These are phyloP conservation scores for Pyrus betulifolia DNA, from an alignment of 306 rosid genomes.

Conservation along the genomic window DNA sequence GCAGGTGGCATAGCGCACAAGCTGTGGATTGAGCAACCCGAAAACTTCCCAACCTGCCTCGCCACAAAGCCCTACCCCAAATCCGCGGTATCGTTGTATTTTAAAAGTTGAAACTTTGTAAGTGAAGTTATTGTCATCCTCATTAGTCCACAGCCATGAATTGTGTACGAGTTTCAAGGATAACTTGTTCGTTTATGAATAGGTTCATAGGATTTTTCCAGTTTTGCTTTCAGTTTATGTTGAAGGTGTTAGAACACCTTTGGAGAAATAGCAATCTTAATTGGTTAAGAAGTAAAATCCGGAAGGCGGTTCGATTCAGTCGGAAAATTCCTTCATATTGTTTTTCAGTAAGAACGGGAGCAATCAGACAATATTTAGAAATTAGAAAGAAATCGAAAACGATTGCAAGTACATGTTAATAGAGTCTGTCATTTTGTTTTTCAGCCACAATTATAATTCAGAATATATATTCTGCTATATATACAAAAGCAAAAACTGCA, in stretches of 20 bases:
- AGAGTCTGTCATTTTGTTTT: background rate
- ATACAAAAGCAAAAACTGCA: background rate
- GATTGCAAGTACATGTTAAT: background rate
- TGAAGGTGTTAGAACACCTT: background rate
- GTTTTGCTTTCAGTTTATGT: background rate
- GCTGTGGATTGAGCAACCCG: slow-evolving; percentile 84
- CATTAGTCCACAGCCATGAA: background rate
- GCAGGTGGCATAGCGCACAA: slow-evolving; percentile 57
- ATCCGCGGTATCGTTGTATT: slow-evolving; percentile 46
- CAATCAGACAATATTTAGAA: background rate
- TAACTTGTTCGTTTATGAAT: background rate
- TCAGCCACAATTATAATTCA: background rate
- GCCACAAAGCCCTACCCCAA: slow-evolving; percentile 86
- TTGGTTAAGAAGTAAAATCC: background rate
- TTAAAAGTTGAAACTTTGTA: slow-evolving; percentile 80
- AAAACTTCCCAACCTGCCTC: slow-evolving; percentile 68
- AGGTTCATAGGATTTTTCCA: background rate
- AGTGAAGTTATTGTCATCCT: slow-evolving; percentile 30
- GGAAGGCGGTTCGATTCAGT: background rate
- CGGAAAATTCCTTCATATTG: background rate
- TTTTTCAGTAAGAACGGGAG: background rate
- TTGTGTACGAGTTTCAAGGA: background rate
- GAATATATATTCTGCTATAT: background rate
- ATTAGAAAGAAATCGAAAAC: background rate
- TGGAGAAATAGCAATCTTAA: background rate